phyloP scores from a whole-genome alignment of 345 rosid species.

The Erucastrum elatum region DNA sequence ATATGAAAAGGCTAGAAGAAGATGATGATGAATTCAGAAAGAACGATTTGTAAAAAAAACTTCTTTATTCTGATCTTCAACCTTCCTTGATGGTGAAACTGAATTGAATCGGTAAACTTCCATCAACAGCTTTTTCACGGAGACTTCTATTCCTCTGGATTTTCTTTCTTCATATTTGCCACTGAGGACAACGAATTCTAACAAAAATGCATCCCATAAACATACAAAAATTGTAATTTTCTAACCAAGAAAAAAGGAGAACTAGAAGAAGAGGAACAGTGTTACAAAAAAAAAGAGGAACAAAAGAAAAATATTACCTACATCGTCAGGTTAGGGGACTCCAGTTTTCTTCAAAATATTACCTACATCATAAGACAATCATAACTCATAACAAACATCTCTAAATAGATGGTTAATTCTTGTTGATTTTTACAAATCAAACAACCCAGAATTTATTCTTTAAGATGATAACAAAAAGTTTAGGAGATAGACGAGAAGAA shows the following conservation, averaged over 20 bases:
- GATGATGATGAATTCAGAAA: neutral
- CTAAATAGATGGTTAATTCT: neutral
- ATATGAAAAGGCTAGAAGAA: neutral
- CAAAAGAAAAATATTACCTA: neutral
- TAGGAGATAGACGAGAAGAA: neutral
- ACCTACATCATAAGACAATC: no score
- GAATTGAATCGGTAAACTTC: neutral
- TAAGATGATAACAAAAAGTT: neutral
- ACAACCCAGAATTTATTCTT: neutral
- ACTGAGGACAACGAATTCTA: neutral
- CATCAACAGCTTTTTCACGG: neutral
- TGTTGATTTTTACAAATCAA: neutral
- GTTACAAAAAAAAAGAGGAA: no score
- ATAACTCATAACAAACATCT: no score
- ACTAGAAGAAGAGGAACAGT: no score
- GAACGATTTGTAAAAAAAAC: neutral
- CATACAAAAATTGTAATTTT: neutral
- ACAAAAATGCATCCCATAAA: neutral
- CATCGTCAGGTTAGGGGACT: no score
- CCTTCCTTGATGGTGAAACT: neutral
- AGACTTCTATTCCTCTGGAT: neutral
- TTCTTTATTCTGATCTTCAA: neutral
- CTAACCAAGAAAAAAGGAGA: neutral
- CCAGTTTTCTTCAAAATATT: no score
- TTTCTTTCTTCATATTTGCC: neutral